phyloP scores from a whole-genome alignment of 2,329 filamentous ascomycete species.

The Botrytis deweyae region DNA sequence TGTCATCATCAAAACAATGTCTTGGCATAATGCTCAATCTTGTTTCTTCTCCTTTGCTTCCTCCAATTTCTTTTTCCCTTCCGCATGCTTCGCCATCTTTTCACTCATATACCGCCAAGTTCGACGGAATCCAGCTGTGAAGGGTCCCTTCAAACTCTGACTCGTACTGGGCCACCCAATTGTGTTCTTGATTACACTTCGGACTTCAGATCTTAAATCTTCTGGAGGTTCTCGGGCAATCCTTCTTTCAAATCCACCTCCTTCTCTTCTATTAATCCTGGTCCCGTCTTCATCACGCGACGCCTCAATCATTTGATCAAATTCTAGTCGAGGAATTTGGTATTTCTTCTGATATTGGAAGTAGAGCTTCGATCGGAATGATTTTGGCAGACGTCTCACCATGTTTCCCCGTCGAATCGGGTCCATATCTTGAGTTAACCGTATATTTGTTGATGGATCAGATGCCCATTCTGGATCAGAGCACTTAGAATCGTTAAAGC shows the following conservation, averaged over 20 bases:
- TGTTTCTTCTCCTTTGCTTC: constrained; percentile 10
- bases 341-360: constrained; percentile 94
- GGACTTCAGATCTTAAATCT: constrained; percentile 69
- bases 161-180: constrained; percentile 89
- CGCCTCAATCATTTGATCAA: constrained; percentile 79
- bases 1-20: background rate
- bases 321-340: constrained; percentile 78
- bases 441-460: constrained; percentile 62
- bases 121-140: constrained; percentile 73
- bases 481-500: constrained; percentile 66
- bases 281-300: constrained; percentile 67
- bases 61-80: constrained; percentile 37
- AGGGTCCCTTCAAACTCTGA: constrained; percentile 78
- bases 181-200: constrained; percentile 78
- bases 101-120: constrained; percentile 77
- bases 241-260: constrained; percentile 80
- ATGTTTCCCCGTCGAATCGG: constrained; percentile 89
- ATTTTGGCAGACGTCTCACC: constrained; percentile 84
- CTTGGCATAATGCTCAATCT: constrained; percentile 7
- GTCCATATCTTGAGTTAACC: constrained; percentile 86
- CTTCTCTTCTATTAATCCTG: constrained; percentile 70
- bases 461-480: constrained; percentile 61
- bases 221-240: constrained; percentile 70
- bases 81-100: constrained; percentile 67
- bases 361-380: constrained; percentile 86